Conservation (phyloP, 768 basidiomycete genomes). For the Russula sp. region DNA sequence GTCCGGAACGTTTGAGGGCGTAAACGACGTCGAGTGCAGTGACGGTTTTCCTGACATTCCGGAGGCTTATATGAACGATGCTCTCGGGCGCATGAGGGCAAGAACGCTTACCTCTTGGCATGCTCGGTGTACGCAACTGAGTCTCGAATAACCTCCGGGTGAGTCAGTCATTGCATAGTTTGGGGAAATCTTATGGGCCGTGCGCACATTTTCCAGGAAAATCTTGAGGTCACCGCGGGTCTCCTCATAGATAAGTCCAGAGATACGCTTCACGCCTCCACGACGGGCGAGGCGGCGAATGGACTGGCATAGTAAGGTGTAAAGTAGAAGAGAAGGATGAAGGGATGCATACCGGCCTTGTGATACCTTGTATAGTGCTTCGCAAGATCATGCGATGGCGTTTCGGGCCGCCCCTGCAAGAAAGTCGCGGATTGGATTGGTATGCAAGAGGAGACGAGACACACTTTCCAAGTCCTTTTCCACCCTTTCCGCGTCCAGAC, state of each 20-base stretch:
- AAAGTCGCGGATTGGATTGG: background rate
- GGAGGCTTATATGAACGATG: background rate
- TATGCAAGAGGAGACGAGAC: background rate
- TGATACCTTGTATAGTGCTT: slow-evolving; percentile 48
- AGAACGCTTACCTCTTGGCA: slow-evolving; percentile 41
- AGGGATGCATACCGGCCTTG: slow-evolving; percentile 33
- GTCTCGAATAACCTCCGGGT: slow-evolving; percentile 42
- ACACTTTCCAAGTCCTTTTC: slow-evolving; percentile 42
- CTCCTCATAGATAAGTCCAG: slow-evolving; percentile 57
- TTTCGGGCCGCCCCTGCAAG: slow-evolving; percentile 35
- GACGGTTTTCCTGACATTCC: slow-evolving; percentile 38
- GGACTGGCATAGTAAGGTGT: slow-evolving; percentile 28
- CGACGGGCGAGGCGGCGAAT: slow-evolving; percentile 55
- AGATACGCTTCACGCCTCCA: slow-evolving; percentile 64
- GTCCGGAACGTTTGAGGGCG: slow-evolving; percentile 53
- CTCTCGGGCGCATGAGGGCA: background rate
- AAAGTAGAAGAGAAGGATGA: background rate
- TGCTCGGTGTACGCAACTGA: slow-evolving; percentile 63
- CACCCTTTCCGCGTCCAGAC: slow-evolving; percentile 47
- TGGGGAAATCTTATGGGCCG: slow-evolving; percentile 20
- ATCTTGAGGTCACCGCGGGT: slow-evolving; percentile 61
- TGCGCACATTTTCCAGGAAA: slow-evolving; percentile 46
- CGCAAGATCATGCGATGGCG: slow-evolving; percentile 44
- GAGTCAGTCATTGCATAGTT: background rate
- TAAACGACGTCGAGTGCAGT: slow-evolving; percentile 59